These are phyloP conservation scores for Sanghuangporus sanghuang DNA, from an alignment of 1,284 basidiomycete genomes.

Conservation along the genomic window DNA sequence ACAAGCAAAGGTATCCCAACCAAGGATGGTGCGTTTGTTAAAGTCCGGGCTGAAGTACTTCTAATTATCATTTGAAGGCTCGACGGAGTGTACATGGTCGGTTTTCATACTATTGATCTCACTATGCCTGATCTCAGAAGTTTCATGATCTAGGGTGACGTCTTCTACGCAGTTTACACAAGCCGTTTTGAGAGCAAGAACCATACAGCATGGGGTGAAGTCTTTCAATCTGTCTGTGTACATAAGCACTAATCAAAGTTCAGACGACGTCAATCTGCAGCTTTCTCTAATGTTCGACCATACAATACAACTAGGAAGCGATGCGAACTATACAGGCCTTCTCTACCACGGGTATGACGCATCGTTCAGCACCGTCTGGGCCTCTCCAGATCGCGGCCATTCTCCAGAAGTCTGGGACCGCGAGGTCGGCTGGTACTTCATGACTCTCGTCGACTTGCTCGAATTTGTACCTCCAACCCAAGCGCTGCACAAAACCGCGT, in stretches of 20 bases:
- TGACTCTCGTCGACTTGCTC: slow-evolving; percentile 42
- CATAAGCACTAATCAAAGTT: slow-evolving; percentile 22
- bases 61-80: neutral
- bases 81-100: slow-evolving; percentile 2
- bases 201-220: slow-evolving; percentile 15
- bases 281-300: slow-evolving; percentile 40
- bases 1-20: slow-evolving; percentile 37
- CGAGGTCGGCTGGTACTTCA: slow-evolving; percentile 44
- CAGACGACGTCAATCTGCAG: slow-evolving; percentile 35
- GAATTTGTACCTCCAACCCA: slow-evolving; percentile 19
- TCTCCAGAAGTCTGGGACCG: slow-evolving; percentile 47
- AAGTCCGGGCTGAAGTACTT: neutral
- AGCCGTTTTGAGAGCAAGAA: slow-evolving; percentile 13
- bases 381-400: slow-evolving; percentile 39
- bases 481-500: slow-evolving; percentile 29
- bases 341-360: slow-evolving; percentile 49
- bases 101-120: neutral
- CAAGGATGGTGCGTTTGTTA: slow-evolving; percentile 33
- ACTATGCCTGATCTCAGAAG: neutral
- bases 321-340: slow-evolving; percentile 30
- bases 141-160: neutral
- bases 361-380: slow-evolving; percentile 39
- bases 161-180: slow-evolving; percentile 19
- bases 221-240: neutral
- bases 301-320: slow-evolving; percentile 28